phyloP scores from a whole-genome alignment of 2,329 filamentous ascomycete genomes.

The Tolypocladium inflatum region DNA sequence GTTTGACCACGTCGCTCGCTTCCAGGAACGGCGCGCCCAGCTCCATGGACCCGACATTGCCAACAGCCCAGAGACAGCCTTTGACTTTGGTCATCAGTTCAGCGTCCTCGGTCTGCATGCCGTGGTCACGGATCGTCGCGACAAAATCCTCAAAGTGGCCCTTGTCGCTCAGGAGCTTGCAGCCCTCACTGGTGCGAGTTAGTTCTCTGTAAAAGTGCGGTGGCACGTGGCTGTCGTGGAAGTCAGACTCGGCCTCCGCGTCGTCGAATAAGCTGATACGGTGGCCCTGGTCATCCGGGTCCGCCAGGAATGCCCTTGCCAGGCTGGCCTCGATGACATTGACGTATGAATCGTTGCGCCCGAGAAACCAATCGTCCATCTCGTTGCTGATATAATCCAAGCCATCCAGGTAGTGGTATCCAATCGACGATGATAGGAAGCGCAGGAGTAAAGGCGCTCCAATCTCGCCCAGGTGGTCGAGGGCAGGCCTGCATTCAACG shows the following conservation, averaged over 20 bases:
- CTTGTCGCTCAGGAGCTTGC: slow-evolving; percentile 79
- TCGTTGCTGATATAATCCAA: slow-evolving; percentile 98
- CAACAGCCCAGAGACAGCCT: slow-evolving; percentile 93
- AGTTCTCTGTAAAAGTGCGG: slow-evolving; percentile 96
- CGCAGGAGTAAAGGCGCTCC: slow-evolving; percentile 85
- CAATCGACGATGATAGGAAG: slow-evolving; percentile 91
- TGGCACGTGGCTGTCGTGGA: slow-evolving; percentile 64
- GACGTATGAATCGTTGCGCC: slow-evolving; percentile 94
- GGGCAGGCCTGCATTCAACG: slow-evolving; percentile 85
- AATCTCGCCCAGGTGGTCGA: slow-evolving; percentile 94
- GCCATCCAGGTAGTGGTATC: slow-evolving; percentile 94
- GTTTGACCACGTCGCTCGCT: slow-evolving; percentile 75
- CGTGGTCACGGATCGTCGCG: slow-evolving; percentile 77
- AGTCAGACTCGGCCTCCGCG: slow-evolving; percentile 44
- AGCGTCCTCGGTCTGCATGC: slow-evolving; percentile 72
- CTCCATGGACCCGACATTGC: slow-evolving; percentile 97
- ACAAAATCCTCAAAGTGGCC: slow-evolving; percentile 95
- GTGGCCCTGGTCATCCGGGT: slow-evolving; percentile 46
- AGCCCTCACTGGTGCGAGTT: slow-evolving; percentile 86
- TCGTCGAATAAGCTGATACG: slow-evolving; percentile 51
- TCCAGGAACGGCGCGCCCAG: slow-evolving; percentile 91
- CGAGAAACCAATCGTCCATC: slow-evolving; percentile 99
- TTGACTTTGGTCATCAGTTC: slow-evolving; percentile 91
- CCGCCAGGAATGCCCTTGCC: slow-evolving; percentile 70
- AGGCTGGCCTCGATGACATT: slow-evolving; percentile 91